These are phyloP conservation scores for Multifurca ochricompacta DNA, from an alignment of 768 basidiomycete species.

Conservation along the genomic window DNA sequence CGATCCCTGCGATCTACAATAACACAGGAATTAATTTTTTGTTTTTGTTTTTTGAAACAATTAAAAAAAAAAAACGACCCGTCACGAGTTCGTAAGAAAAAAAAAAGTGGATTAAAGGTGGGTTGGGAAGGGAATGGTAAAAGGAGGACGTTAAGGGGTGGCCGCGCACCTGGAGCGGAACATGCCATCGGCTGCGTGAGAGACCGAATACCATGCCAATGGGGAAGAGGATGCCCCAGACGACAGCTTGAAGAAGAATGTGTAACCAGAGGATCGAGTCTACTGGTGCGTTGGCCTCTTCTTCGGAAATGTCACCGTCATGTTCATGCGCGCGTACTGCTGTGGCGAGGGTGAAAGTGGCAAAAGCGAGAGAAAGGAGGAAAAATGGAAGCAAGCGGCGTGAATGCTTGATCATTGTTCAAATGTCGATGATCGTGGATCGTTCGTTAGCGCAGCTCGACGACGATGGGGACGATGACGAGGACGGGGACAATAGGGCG, in stretches of 20 bases:
- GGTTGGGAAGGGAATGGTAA: too few species aligned
- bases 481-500: too few species aligned
- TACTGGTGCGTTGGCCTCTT: constrained; percentile 53
- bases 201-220: constrained; percentile 73
- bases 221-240: constrained; percentile 87
- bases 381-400: neutral
- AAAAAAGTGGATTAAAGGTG: neutral
- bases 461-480: too few species aligned
- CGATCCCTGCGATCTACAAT: constrained; percentile 61
- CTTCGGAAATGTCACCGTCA: constrained; percentile 56
- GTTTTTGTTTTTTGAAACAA: constrained; percentile 25
- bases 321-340: constrained; percentile 49
- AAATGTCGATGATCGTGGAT: too few species aligned
- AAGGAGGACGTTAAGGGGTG: neutral
- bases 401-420: neutral
- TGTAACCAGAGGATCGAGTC: constrained; percentile 80
- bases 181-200: constrained; percentile 81
- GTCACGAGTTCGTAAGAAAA: neutral
- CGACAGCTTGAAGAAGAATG: constrained; percentile 64
- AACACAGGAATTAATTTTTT: too few species aligned
- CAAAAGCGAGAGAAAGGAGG: constrained; percentile 7
- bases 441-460: too few species aligned
- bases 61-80: neutral
- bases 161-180: constrained; percentile 75
- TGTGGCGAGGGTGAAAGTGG: too few species aligned